A percentile compares a stretch with the other conserved stretches of the same genome.
Conservation (phyloP, 371 early-diverging fungal species). For the Mucor irregularis region DNA sequence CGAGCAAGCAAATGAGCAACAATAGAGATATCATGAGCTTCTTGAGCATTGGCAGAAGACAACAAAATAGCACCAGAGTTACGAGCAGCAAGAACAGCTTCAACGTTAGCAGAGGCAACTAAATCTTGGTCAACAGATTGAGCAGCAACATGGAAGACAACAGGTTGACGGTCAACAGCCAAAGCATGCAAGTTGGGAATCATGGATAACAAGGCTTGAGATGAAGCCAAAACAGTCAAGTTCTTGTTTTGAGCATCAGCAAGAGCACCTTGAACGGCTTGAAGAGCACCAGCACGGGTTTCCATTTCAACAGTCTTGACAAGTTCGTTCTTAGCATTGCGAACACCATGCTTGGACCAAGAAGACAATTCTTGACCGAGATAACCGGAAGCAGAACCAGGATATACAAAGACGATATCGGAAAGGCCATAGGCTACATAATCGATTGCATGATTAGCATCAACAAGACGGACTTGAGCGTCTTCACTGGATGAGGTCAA, state of each 20-base stretch:
- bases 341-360: constrained; percentile 57
- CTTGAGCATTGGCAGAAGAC: constrained; percentile 73
- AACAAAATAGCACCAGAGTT: constrained; percentile 69
- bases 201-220: constrained; percentile 78
- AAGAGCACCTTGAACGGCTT: constrained; percentile 80
- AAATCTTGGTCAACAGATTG: constrained; percentile 64
- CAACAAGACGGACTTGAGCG: constrained; percentile 34
- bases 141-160: constrained; percentile 83
- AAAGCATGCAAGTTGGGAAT: constrained; percentile 78
- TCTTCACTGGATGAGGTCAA: constrained; percentile 11
- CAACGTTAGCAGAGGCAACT: constrained; percentile 56
- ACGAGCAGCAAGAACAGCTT: constrained; percentile 68
- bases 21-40: constrained; percentile 77
- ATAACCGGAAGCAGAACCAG: constrained; percentile 56
- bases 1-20: constrained; percentile 67
- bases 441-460: constrained; percentile 71
- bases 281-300: constrained; percentile 81
- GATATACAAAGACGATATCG: constrained; percentile 81
- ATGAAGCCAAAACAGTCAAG: constrained; percentile 67
- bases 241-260: constrained; percentile 40
- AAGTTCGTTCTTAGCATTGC: constrained; percentile 63
- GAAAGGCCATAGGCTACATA: constrained; percentile 78
- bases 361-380: constrained; percentile 63
- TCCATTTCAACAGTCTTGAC: constrained; percentile 72
- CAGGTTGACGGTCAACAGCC: constrained; percentile 58